Evolutionary conservation across 2,329 filamentous ascomycete species (phyloP).

Genomic region (Cadophora sp.): DNA sequence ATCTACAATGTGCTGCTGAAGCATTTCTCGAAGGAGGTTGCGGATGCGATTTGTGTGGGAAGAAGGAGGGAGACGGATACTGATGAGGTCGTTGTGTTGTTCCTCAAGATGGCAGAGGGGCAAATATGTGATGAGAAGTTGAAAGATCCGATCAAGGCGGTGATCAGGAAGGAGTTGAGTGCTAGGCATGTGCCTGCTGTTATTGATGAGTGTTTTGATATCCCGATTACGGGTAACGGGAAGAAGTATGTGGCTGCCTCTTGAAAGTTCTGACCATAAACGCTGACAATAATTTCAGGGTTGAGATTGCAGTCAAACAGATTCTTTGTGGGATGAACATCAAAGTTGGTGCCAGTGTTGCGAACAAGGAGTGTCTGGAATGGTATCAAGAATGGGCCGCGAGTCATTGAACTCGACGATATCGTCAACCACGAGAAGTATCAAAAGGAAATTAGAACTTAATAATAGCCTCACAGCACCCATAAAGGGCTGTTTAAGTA

Average conservation of each 20-base stretch:
- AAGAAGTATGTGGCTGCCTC: constrained; percentile 77
- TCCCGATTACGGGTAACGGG: constrained; percentile 91
- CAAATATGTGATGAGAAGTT: constrained; percentile 64
- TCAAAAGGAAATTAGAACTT: not conserved
- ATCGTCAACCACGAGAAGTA: not conserved
- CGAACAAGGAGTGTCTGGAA: constrained; percentile 84
- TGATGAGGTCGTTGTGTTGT: constrained; percentile 70
- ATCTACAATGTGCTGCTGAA: constrained; percentile 94
- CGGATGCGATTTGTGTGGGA: constrained; percentile 89
- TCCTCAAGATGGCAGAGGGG: constrained; percentile 72
- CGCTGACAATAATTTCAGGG: constrained; percentile 54
- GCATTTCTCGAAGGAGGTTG: constrained; percentile 78
- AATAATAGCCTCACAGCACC: not conserved
- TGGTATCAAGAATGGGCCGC: constrained; percentile 85
- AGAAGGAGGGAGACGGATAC: constrained; percentile 59
- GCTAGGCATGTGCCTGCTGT: constrained; percentile 88
- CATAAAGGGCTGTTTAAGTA: not conserved
- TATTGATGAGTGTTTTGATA: constrained; percentile 77
- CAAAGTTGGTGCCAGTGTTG: constrained; percentile 91
- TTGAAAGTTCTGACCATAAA: not conserved
- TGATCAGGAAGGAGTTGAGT: constrained; percentile 79
- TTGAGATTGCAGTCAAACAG: constrained; percentile 96
- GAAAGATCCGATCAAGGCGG: constrained; percentile 66
- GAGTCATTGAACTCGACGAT: not conserved
- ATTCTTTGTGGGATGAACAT: constrained; percentile 88